Percentiles rank a stretch among this genome's conserved stretches.
Evolutionary conservation across 441 rosid genomes (phyloP).

Genomic region (Erysimum cheiri): DNA sequence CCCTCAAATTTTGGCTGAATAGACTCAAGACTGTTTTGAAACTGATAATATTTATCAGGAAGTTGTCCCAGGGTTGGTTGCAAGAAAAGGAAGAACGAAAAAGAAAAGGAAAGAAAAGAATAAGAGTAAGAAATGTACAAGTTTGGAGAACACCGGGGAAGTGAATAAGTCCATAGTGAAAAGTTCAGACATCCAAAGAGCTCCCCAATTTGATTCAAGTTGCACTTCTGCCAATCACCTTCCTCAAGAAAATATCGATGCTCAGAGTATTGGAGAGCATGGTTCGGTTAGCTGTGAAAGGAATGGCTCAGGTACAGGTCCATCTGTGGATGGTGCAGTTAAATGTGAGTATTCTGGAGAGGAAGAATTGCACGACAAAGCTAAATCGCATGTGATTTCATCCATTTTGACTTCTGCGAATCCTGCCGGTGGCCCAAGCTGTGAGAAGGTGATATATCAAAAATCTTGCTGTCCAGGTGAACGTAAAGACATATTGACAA

Average conservation of each 20-base stretch:
- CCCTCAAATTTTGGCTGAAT: conserved; percentile 31
- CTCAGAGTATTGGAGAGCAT: conserved; percentile 48
- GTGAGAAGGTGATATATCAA: conserved; percentile 44
- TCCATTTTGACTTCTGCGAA: conserved; percentile 41
- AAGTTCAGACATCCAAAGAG: conserved; percentile 31
- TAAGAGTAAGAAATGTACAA: conserved; percentile 60
- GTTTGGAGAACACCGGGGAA: conserved; percentile 48
- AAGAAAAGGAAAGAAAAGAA: conserved; percentile 71
- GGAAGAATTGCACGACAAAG: conserved; percentile 42
- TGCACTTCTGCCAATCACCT: conserved; percentile 50
- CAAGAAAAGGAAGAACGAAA: conserved; percentile 58
- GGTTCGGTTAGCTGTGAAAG: conserved; percentile 44
- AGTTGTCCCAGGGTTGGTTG: conserved; percentile 55
- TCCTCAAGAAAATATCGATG: conserved; percentile 43
- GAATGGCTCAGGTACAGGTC: conserved; percentile 22
- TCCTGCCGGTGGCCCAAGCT: conserved; percentile 41
- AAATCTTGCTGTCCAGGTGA: conserved; percentile 46
- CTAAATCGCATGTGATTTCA: conserved; percentile 43
- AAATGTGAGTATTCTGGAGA: conserved; percentile 36
- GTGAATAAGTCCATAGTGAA: conserved; percentile 33
- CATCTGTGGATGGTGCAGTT: conserved; percentile 33
- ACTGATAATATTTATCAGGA: conserved; percentile 74
- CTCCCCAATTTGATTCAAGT: conserved; percentile 42
- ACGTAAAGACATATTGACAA: conserved; percentile 43
- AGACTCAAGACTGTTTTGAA: conserved; percentile 45